Evolutionary conservation across 2,329 filamentous ascomycete species (phyloP), one percentile per base, ranked within the genome.

Genomic region (Alternaria brassicicola): DNA sequence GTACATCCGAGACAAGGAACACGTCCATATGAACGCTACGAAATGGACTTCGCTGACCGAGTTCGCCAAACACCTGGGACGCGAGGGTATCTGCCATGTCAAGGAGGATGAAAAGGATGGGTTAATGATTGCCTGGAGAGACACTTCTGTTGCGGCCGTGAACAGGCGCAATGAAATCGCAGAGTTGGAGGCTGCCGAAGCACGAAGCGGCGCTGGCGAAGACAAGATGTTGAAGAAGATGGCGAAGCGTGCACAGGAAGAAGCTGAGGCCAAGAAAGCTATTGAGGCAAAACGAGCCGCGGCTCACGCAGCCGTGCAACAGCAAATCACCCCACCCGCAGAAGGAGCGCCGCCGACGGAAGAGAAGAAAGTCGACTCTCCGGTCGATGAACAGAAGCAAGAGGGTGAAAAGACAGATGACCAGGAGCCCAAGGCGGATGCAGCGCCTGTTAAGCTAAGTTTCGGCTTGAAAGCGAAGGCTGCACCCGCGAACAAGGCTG

Each of bases 191-290:
- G 86, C 90, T 54, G 88, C 93, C 77, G 93, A 97, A 69, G 91
- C 91, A 67, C 92, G 93, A 2, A 93, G 97, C 67, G 94, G 98
- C 75, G 91, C 96, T 78, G 80, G 92, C 47, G 93, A 98, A 78
- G 89, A 94, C 78, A 87, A 86, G 72, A 83, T 93, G 81, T 88
- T 99, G 42, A 85, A 86, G 69, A 90, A 92, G 72, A 95, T 98
- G 82, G 91, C 98, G 47, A 86, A 87, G 75, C 83, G 90, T 57
- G 93, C 93, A 2, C 84, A 87, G 68, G 84, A 83, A 61, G 85
- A 86, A 48, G 85, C 73, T 1, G 74, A 75, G 31, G 75, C 62
- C 0, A 71, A 75, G 52, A 76, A 76, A 52, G 73, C 68, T 13
- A 74, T 70, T 12, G 73, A 77, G 43, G 74, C 71, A 5, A 73